Base-by-base conservation (phyloP, 176 grass and related monocot genomes). In the Aegilops speltoides region DNA sequence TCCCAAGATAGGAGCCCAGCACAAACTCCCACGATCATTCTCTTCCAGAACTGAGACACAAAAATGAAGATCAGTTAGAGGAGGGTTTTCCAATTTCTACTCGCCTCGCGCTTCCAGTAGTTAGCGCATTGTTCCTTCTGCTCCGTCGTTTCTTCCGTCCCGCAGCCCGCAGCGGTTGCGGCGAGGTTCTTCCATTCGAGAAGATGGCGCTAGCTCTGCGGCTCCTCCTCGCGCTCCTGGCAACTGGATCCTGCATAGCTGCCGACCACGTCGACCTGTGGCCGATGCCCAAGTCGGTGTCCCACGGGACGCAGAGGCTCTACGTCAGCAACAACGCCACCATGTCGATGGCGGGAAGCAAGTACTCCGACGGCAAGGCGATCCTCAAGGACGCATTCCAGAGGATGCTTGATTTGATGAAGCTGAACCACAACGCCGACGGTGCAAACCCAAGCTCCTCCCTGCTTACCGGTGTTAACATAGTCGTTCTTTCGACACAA, bases 381-480 rank as follows among this genome's bases (percentile, higher is more conserved):
- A 88, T 98, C 68, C 79, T 96, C 76, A 98, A 96, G 86, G 93
- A 94, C 7, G 93, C 93, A 23, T 96, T 98, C 81, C 86, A 89
- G 79, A 92, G 93, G 83, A 91, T 88, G 85, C 50, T 96, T 24
- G 78, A 86, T 82, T 48, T 88, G 40, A 60, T 98, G 41, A 73
- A 95, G 74, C 86, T 76, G 32, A 80, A 85, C 88, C 93, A 98
- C 37, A 77, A 57, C 0, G 56, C 89, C 12, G 88, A 91, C 29
- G 84, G 88, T 61, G 63, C 41, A 31, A 63, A 78, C 68, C 88
- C 79, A 34, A 86, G 41, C 34, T 89, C 86, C 54, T 28, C 17
- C 24, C 70, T 91, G 56, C 88, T 98, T 36, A 79, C 76, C 7
- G 87, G 91, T 38, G 75, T 96, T 66, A 98, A 94, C 73, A 36